Base-by-base conservation (phyloP, 805 yeast species). In the Blastobotrys attinorum region DNA sequence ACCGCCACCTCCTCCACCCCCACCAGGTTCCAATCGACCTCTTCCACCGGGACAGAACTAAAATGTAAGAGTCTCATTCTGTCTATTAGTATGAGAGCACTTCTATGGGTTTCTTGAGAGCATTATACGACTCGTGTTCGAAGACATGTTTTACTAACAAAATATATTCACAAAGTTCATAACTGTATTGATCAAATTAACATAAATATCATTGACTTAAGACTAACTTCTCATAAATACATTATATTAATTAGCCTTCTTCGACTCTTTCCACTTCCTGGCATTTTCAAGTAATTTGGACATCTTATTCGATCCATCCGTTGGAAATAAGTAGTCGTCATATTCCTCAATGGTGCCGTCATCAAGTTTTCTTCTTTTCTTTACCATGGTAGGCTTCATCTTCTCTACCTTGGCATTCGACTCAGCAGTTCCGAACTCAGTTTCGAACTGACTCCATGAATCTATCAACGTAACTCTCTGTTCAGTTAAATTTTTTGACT, bases 281-380 rank as follows among this genome's bases (percentile, higher is more conserved):
- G 80, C 80, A 52, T 72, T 65, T 21, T 65, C 71, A 40, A 73
- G 52, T 35, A 76, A 62, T 40, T 63, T 69, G 22, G 58, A 43
- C 23, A 53, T 47, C n/a, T 48, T 33, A 35, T 48, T 48, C 37
- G 46, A 45, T 50, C 65, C 70, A 50, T 79, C 84, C 37, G 81
- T 84, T 1, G 89, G 85, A 53, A 83, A 86, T 3, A 73, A 62
- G 58, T 78, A 82, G 44, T 78, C 88, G 41, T 68, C 55, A 50
- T 69, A 69, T 52, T 79, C 86, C 47, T 73, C 71, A 44, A 73
- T 73, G 2, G 68, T 56, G 2, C 76, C 80, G 38, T 69, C 73
- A 2, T 58, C 64, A 22, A 60, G 47, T 3, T 57, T 60, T 39
- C 68, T 64, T 20, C 72, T 61, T 52, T 71, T 68, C 49, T 69